Percentiles rank a stretch among this genome's conserved stretches.
These are phyloP conservation scores for Neofusicoccum sp. DNA, from an alignment of 2,329 filamentous ascomycete genomes.

Conservation along the genomic window DNA sequence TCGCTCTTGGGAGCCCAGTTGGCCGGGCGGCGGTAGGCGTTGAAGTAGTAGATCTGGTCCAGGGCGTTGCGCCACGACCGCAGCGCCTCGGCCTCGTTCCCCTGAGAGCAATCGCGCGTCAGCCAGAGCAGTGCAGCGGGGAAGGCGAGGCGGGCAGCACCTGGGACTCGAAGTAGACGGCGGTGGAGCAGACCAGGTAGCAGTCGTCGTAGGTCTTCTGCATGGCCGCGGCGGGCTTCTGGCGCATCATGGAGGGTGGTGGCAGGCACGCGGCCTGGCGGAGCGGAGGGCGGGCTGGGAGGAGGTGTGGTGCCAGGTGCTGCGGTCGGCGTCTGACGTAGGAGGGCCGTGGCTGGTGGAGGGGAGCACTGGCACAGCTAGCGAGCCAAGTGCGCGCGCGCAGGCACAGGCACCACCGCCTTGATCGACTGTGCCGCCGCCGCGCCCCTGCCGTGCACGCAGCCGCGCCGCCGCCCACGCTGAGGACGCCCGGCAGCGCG, in stretches of 20 bases:
- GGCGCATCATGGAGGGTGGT: slow-evolving; percentile 49
- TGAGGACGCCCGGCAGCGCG: background rate
- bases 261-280: background rate
- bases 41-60: slow-evolving; percentile 83
- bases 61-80: slow-evolving; percentile 87
- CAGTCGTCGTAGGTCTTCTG: slow-evolving; percentile 98
- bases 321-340: slow-evolving; percentile 16
- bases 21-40: slow-evolving; percentile 69
- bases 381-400: background rate
- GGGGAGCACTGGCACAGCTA: background rate
- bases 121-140: slow-evolving; percentile 7
- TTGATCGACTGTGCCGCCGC: background rate
- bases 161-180: slow-evolving; percentile 93
- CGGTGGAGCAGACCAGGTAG: slow-evolving; percentile 91
- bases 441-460: background rate
- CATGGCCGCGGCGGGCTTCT: slow-evolving; percentile 67
- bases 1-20: slow-evolving; percentile 71
- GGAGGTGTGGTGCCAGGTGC: background rate
- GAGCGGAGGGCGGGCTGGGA: background rate
- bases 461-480: background rate
- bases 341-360: background rate
- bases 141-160: slow-evolving; percentile 46
- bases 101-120: slow-evolving; percentile 50
- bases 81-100: slow-evolving; percentile 86
- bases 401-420: background rate